Conservation (phyloP, 2,329 filamentous ascomycete genomes). For the Chrysosporium keratinophilum region DNA sequence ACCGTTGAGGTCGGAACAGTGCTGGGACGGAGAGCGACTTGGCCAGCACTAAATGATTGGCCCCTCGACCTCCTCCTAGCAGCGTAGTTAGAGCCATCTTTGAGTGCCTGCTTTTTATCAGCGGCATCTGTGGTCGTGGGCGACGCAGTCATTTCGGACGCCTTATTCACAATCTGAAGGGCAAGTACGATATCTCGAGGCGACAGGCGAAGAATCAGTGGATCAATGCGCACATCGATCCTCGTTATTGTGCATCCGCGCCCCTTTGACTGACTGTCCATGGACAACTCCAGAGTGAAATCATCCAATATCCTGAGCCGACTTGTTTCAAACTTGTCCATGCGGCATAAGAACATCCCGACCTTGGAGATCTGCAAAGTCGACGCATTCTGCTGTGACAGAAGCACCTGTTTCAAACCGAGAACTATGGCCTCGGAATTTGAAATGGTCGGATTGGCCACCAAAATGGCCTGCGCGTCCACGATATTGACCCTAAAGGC, state of each 20-base stretch:
- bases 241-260: constrained; percentile 55
- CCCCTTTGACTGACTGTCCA: constrained; percentile 61
- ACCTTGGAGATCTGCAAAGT: constrained; percentile 89
- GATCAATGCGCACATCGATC: constrained; percentile 81
- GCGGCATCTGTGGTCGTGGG: constrained; percentile 32
- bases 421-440: constrained; percentile 94
- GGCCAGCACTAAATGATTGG: constrained; percentile 1
- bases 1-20: constrained; percentile 1
- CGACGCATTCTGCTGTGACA: constrained; percentile 87
- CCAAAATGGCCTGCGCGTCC: constrained; percentile 90
- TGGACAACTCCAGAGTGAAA: constrained; percentile 80
- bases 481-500: constrained; percentile 90
- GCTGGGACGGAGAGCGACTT: neutral
- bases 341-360: constrained; percentile 96
- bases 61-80: constrained; percentile 7
- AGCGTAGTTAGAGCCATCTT: neutral
- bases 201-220: constrained; percentile 79
- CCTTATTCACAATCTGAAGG: constrained; percentile 82
- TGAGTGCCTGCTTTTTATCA: constrained; percentile 16
- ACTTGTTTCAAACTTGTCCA: constrained; percentile 92
- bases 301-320: constrained; percentile 89
- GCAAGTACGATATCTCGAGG: constrained; percentile 89
- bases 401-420: constrained; percentile 81
- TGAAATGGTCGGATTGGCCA: constrained; percentile 81
- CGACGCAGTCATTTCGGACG: constrained; percentile 66